A percentile compares a stretch with the other conserved stretches of the same genome.
These are phyloP conservation scores for Beauveria pseudobassiana DNA, from an alignment of 2,329 filamentous ascomycete genomes.

Conservation along the genomic window DNA sequence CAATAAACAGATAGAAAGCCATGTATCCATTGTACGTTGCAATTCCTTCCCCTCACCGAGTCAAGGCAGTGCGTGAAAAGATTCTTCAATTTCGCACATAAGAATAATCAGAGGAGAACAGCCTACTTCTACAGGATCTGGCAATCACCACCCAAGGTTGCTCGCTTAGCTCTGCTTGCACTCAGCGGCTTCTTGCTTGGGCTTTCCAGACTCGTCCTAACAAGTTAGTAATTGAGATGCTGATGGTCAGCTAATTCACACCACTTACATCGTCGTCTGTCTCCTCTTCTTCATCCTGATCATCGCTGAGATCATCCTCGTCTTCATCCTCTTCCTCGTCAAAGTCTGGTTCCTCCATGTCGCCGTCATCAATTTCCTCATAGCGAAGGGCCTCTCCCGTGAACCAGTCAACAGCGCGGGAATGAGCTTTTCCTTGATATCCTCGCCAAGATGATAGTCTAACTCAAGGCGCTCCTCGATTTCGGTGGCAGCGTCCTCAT, in stretches of 20 bases:
- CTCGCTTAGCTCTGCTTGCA: slow-evolving; percentile 81
- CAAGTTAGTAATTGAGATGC: slow-evolving; percentile 2
- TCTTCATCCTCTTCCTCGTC: slow-evolving; percentile 92
- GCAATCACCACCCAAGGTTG: neutral
- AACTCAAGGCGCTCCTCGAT: slow-evolving; percentile 97
- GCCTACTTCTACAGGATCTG: neutral
- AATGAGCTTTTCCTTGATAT: slow-evolving; percentile 99
- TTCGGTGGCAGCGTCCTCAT: slow-evolving; percentile 74
- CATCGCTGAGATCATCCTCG: slow-evolving; percentile 76
- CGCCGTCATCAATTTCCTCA: slow-evolving; percentile 82
- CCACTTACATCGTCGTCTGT: slow-evolving; percentile 66
- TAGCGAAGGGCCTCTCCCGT: slow-evolving; percentile 96
- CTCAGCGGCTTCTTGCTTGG: slow-evolving; percentile 89
- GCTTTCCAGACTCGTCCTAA: slow-evolving; percentile 80
- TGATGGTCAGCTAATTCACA: neutral
- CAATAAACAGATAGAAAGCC: neutral
- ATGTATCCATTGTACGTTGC: slow-evolving; percentile 1
- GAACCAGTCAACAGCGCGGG: slow-evolving; percentile 98
- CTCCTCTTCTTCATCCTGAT: slow-evolving; percentile 75
- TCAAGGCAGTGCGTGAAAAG: neutral
- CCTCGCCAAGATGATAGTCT: slow-evolving; percentile 97
- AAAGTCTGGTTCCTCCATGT: slow-evolving; percentile 73
- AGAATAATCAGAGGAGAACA: neutral
- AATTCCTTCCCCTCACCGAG: neutral
- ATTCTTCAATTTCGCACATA: neutral